Percentiles rank a stretch among this genome's conserved stretches.
Conservation (phyloP, 2,329 filamentous ascomycete genomes). For the Xylaria sp. region DNA sequence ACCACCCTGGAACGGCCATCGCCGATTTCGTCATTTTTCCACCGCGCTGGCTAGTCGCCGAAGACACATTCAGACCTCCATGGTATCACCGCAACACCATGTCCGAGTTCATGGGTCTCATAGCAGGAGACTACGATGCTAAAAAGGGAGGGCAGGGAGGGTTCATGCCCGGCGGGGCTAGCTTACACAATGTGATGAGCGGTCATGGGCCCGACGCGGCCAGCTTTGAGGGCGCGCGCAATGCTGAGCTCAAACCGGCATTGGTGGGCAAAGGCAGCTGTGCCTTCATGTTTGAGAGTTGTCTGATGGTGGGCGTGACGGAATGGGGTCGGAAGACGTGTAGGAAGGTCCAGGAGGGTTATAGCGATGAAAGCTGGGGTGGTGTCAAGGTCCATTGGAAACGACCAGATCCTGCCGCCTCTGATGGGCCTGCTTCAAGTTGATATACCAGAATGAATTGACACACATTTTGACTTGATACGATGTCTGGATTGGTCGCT, state of each 20-base stretch:
- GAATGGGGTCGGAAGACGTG: constrained; percentile 70
- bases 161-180: constrained; percentile 55
- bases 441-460: constrained; percentile 4
- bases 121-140: constrained; percentile 56
- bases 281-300: constrained; percentile 74
- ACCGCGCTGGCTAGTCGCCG: constrained; percentile 64
- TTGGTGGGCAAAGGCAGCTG: constrained; percentile 67
- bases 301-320: constrained; percentile 72
- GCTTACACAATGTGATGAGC: constrained; percentile 66
- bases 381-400: constrained; percentile 68
- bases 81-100: constrained; percentile 67
- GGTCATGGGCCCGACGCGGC: constrained; percentile 60
- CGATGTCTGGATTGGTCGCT: no score
- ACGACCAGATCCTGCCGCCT: constrained; percentile 44
- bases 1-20: constrained; percentile 58
- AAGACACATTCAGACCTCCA: constrained; percentile 65
- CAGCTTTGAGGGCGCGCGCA: constrained; percentile 61
- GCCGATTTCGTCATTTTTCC: constrained; percentile 69
- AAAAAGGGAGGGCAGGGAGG: constrained; percentile 54
- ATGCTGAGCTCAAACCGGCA: constrained; percentile 64
- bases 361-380: constrained; percentile 83
- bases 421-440: constrained; percentile 40
- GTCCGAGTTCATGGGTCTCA: constrained; percentile 59
- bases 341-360: constrained; percentile 66
- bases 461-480: no score